Evolutionary conservation across 306 rosid genomes (phyloP).

Genomic region (Pterocarpus macrocarpus): DNA sequence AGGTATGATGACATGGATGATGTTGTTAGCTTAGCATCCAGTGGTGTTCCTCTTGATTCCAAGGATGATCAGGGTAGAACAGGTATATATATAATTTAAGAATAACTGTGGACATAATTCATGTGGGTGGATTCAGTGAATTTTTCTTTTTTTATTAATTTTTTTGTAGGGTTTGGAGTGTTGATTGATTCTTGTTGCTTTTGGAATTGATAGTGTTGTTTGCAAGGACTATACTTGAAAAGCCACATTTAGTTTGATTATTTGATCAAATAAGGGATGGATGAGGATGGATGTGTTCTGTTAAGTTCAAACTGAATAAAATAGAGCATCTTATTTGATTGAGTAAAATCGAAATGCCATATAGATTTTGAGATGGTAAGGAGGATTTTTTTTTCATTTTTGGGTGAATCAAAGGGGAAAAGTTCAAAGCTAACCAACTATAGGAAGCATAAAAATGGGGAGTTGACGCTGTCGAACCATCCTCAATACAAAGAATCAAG

Average conservation of each 20-base stretch:
- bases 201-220: neutral
- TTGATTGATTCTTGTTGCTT: neutral
- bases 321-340: too few relatives aligned
- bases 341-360: too few relatives aligned
- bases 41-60: constrained; percentile 72
- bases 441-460: too few relatives aligned
- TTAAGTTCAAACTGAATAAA: too few relatives aligned
- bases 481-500: too few relatives aligned
- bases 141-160: neutral
- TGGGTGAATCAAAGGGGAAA: too few relatives aligned
- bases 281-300: too few relatives aligned
- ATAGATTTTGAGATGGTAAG: too few relatives aligned
- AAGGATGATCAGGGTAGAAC: constrained; percentile 81
- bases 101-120: neutral
- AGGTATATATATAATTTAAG: constrained; percentile 48
- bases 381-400: too few relatives aligned
- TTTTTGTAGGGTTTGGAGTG: neutral
- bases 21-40: constrained; percentile 59
- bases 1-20: constrained; percentile 79
- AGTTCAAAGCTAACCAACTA: too few relatives aligned
- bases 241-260: neutral
- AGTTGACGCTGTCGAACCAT: too few relatives aligned
- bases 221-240: neutral
- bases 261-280: neutral
- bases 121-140: neutral